These are phyloP conservation scores for Thielaviopsis musarum DNA, from an alignment of 2,329 filamentous ascomycete species.

Conservation along the genomic window DNA sequence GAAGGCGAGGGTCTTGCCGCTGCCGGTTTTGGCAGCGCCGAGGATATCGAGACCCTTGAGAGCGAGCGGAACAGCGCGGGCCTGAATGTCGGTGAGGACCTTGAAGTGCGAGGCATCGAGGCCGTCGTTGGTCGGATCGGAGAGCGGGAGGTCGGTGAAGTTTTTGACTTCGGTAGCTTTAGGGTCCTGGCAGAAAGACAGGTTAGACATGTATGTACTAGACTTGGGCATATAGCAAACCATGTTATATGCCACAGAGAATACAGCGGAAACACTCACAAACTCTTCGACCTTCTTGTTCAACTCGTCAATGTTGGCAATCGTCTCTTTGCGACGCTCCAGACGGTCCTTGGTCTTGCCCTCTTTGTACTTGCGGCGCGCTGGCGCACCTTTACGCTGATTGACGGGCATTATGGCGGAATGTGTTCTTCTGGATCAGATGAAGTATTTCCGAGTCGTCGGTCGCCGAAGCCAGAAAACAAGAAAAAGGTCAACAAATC, in stretches of 20 bases:
- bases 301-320: slow-evolving; percentile 24
- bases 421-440: background rate
- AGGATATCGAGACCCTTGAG: slow-evolving; percentile 78
- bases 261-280: slow-evolving; percentile 16
- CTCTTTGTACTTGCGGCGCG: slow-evolving; percentile 11
- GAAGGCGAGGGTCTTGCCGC: slow-evolving; percentile 89
- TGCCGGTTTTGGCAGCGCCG: slow-evolving; percentile 87
- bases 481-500: background rate
- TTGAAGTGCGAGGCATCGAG: slow-evolving; percentile 80
- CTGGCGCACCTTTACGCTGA: slow-evolving; percentile 4
- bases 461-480: background rate
- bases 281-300: slow-evolving; percentile 25
- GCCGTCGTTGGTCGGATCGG: slow-evolving; percentile 59
- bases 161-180: slow-evolving; percentile 42
- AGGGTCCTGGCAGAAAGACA: slow-evolving; percentile 31
- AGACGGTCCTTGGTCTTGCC: slow-evolving; percentile 12
- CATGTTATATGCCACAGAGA: background rate
- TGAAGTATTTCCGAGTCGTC: background rate
- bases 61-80: slow-evolving; percentile 71
- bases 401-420: slow-evolving; percentile 5
- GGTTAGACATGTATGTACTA: background rate
- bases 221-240: background rate
- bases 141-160: slow-evolving; percentile 78
- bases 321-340: slow-evolving; percentile 22
- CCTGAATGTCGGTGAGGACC: slow-evolving; percentile 79